phyloP scores from a whole-genome alignment of 2,329 filamentous ascomycete species.

The Diaporthe amygdali region DNA sequence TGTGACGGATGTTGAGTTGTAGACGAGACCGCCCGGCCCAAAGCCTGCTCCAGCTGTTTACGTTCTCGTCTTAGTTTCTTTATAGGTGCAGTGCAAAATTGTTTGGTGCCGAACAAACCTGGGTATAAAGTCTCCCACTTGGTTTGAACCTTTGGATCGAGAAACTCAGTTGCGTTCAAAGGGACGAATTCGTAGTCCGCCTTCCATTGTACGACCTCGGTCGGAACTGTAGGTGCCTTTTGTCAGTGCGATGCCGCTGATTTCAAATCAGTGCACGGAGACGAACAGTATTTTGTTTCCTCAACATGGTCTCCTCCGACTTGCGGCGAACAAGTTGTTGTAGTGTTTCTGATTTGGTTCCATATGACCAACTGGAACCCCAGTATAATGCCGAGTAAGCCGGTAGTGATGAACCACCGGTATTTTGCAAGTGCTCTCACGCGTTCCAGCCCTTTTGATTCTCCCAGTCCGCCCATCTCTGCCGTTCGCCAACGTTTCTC shows the following conservation, averaged over 20 bases:
- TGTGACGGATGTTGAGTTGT: slow-evolving; percentile 47
- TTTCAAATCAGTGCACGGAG: too few relatives aligned
- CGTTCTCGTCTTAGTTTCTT: not conserved
- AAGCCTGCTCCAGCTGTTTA: slow-evolving; percentile 16
- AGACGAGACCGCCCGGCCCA: slow-evolving; percentile 31
- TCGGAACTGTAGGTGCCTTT: slow-evolving; percentile 34
- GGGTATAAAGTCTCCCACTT: slow-evolving; percentile 47
- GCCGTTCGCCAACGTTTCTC: slow-evolving; percentile 34
- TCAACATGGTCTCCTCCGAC: slow-evolving; percentile 44
- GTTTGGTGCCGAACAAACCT: slow-evolving; percentile 31
- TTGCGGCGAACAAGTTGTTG: slow-evolving; percentile 32
- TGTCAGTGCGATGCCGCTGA: not conserved
- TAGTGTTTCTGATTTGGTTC: slow-evolving; percentile 19
- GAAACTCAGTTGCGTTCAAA: slow-evolving; percentile 43
- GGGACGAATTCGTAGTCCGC: slow-evolving; percentile 45
- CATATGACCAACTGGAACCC: slow-evolving; percentile 30
- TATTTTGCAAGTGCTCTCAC: slow-evolving; percentile 28
- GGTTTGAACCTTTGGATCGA: slow-evolving; percentile 39
- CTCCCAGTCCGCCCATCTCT: slow-evolving; percentile 19
- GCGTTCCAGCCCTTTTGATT: slow-evolving; percentile 11
- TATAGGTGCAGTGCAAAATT: too few relatives aligned
- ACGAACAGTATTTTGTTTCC: slow-evolving; percentile 41
- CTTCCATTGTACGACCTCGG: slow-evolving; percentile 42
- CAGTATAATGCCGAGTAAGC: slow-evolving; percentile 37
- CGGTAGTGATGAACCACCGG: slow-evolving; percentile 38